Percentiles rank a stretch among this genome's conserved stretches.
phyloP scores from a whole-genome alignment of 1,284 basidiomycete species.

The Rhodotorula sp. region DNA sequence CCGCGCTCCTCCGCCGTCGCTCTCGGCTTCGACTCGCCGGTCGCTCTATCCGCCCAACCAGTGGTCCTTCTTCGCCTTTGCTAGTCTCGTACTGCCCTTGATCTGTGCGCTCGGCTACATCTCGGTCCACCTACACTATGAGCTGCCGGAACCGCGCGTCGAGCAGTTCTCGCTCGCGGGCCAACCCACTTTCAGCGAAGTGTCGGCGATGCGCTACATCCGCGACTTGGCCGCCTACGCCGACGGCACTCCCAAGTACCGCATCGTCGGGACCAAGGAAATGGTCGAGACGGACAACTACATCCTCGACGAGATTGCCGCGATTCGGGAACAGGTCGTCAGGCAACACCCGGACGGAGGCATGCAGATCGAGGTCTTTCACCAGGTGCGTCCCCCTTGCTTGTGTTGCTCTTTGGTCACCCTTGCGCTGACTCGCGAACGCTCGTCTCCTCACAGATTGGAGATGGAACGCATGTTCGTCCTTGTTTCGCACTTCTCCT shows the following conservation, averaged over 20 bases:
- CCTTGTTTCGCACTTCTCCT: too few species aligned
- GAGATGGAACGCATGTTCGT: constrained; percentile 26
- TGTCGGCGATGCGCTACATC: constrained; percentile 33
- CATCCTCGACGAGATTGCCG: constrained; percentile 68
- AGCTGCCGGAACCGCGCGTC: constrained; percentile 23
- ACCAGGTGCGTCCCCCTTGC: constrained; percentile 52
- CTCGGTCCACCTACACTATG: constrained; percentile 31
- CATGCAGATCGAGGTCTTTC: constrained; percentile 78
- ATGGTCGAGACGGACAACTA: constrained; percentile 83
- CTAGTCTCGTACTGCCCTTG: constrained; percentile 7
- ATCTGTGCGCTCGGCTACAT: constrained; percentile 18
- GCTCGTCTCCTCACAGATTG: not conserved
- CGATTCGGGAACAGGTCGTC: constrained; percentile 59
- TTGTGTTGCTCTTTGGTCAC: constrained; percentile 50
- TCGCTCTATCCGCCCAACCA: not conserved
- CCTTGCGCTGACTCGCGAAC: too few species aligned
- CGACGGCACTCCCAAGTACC: constrained; percentile 57
- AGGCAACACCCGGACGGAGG: constrained; percentile 37
- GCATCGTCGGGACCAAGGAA: constrained; percentile 87
- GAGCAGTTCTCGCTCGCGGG: constrained; percentile 7
- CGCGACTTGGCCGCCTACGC: constrained; percentile 30
- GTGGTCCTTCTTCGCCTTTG: constrained; percentile 3
- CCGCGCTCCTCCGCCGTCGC: not conserved
- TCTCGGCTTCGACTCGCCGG: not conserved
- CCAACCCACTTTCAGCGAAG: constrained; percentile 29